phyloP scores from a whole-genome alignment of 768 basidiomycete genomes.

The Lentinula guzmanii region DNA sequence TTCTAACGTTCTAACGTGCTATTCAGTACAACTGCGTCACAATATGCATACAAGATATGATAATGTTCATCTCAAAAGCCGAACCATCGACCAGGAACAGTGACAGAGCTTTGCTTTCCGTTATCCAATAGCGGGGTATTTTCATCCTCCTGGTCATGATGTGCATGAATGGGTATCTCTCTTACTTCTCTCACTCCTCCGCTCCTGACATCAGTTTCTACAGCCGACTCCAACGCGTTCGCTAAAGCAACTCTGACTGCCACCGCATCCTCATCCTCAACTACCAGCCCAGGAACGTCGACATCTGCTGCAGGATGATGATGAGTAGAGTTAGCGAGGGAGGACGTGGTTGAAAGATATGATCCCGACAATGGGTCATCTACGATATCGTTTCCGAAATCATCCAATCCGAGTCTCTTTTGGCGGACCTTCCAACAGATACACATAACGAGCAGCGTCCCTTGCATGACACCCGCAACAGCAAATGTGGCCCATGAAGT shows the following conservation, averaged over 20 bases:
- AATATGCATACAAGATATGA: neutral
- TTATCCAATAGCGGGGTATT: neutral
- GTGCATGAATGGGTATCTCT: neutral
- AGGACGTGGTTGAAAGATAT: neutral
- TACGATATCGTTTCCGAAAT: conserved; percentile 68
- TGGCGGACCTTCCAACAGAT: conserved; percentile 82
- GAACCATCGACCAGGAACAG: neutral
- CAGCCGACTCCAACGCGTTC: conserved; percentile 17
- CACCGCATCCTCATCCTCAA: conserved; percentile 14
- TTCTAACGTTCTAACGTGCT: too few species aligned
- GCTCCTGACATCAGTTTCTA: conserved; percentile 15
- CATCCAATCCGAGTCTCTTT: conserved; percentile 68
- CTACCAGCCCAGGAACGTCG: conserved; percentile 16
- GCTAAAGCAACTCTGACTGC: conserved; percentile 14
- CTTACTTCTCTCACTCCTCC: conserved; percentile 9
- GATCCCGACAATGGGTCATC: neutral
- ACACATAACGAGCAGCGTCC: conserved; percentile 77
- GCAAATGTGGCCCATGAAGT: conserved; percentile 83
- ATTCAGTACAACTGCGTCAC: neutral
- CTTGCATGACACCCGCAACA: conserved; percentile 82
- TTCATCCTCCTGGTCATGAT: neutral
- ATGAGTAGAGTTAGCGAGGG: neutral
- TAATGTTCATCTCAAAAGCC: neutral
- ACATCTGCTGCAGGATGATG: conserved; percentile 8
- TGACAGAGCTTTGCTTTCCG: neutral